Base-by-base conservation (phyloP, 768 basidiomycete genomes). In the Wakefieldia striispora region DNA sequence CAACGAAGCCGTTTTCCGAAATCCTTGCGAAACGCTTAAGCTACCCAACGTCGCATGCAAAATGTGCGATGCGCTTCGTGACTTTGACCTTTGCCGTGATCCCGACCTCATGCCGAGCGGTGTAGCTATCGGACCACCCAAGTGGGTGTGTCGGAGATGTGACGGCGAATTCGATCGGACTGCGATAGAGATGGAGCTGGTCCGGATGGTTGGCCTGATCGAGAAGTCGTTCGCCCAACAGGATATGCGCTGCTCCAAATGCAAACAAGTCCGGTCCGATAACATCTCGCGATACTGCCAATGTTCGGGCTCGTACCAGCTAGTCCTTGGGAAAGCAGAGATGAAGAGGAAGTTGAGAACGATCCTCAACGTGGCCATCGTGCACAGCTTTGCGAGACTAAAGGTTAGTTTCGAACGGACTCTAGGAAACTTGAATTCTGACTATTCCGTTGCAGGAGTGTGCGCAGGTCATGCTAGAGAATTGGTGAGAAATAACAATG, bases 31-130 rank as follows among this genome's bases (percentile, higher is more conserved):
- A 63, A 82, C 90, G 9, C 77, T 95, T 47, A 87, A 88, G 58
- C 68, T 98, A 23, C 74, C 84, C 38, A 90, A 90, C 64, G 87
- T 97, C 33, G 89, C 95, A 26, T 97, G 95, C 65, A 82, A 80
- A 36, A 81, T 85, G 60, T 98, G 91, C 70, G 94, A 93, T 65
- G 70, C 75, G 13, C 76, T 94, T 51, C 82, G 88, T 3, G 93
- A 95, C 65, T 90, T 99, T 60, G 97, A 99, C 67, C 89, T 99
- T 61, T 97, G 95, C 65, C 82, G 95, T 14, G 95, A 98, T 69
- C 78, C 83, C 11, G 88, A 92, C 50, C 76, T 97, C 35, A 74
- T 91, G 37, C 84, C 90, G 10, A 73, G 73, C 55, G 70, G 76
- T 59, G 55, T 70, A 51, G 69, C 78, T 31, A 70, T 76, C 7